These are phyloP conservation scores for Fusarium veterinarium DNA, from an alignment of 2,329 filamentous ascomycete species.

Conservation along the genomic window DNA sequence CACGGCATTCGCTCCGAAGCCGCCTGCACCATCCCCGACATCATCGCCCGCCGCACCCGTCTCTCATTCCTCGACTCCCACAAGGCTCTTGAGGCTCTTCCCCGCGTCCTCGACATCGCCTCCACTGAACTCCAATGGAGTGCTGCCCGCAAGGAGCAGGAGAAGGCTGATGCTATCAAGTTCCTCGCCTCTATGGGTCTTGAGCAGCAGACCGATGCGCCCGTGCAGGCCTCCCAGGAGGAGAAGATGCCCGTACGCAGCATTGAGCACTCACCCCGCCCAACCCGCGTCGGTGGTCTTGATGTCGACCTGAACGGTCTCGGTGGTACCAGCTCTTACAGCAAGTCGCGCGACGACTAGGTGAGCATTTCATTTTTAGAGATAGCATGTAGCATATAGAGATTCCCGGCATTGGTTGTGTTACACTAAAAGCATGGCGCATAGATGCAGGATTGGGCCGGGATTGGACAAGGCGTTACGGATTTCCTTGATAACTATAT, in stretches of 20 bases:
- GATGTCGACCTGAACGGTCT: conserved; percentile 33
- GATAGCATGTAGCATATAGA: conserved; percentile 30
- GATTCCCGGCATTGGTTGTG: conserved; percentile 19
- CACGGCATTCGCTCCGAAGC: conserved; percentile 79
- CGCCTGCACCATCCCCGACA: conserved; percentile 77
- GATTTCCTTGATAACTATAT: conserved; percentile 10
- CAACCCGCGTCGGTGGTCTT: conserved; percentile 20
- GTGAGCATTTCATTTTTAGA: neutral
- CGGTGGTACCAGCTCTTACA: conserved; percentile 18
- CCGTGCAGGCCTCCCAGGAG: conserved; percentile 9
- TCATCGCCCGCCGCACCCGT: conserved; percentile 76
- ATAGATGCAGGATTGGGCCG: conserved; percentile 7
- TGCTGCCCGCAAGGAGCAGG: conserved; percentile 64
- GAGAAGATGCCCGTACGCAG: conserved; percentile 19
- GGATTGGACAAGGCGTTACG: conserved; percentile 12
- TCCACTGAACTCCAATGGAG: conserved; percentile 75
- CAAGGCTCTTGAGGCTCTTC: conserved; percentile 75
- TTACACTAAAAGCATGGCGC: conserved; percentile 25
- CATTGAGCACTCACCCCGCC: conserved; percentile 10
- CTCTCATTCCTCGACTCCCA: conserved; percentile 82
- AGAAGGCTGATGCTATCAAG: conserved; percentile 64
- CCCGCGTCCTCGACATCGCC: conserved; percentile 78
- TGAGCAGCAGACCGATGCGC: conserved; percentile 33
- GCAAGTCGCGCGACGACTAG: conserved; percentile 23
- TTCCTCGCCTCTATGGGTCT: conserved; percentile 61